Percentiles rank a stretch among this genome's conserved stretches.
Evolutionary conservation across 768 basidiomycete genomes (phyloP).

Genomic region (Termitomyces sp.): DNA sequence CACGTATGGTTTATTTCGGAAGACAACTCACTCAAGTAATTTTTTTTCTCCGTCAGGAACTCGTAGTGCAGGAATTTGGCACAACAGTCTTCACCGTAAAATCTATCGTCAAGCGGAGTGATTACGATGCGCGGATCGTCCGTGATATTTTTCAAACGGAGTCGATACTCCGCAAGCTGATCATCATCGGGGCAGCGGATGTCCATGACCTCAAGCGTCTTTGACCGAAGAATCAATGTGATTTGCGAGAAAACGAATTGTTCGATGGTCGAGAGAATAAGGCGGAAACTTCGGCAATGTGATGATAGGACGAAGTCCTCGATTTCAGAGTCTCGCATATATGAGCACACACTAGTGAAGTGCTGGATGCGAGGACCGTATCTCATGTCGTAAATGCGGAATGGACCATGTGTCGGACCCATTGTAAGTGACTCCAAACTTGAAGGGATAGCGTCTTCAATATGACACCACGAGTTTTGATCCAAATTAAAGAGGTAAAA

Average conservation of each 20-base stretch:
- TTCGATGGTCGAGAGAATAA: slow-evolving; percentile 10
- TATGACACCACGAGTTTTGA: slow-evolving; percentile 25
- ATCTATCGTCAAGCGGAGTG: background rate
- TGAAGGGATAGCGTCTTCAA: slow-evolving; percentile 28
- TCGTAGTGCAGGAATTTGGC: background rate
- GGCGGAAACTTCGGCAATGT: slow-evolving; percentile 23
- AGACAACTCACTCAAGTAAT: background rate
- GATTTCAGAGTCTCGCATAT: slow-evolving; percentile 33
- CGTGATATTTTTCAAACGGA: background rate
- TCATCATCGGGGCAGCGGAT: background rate
- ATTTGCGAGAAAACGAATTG: background rate
- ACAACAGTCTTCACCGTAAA: background rate
- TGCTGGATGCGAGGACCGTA: slow-evolving; percentile 19
- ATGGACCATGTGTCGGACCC: slow-evolving; percentile 32
- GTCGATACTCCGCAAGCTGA: background rate
- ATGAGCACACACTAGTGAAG: slow-evolving; percentile 31
- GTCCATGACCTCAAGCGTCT: slow-evolving; percentile 5
- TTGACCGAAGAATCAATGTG: background rate
- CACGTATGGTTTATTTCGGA: background rate
- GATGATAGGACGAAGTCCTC: slow-evolving; percentile 25
- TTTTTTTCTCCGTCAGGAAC: background rate
- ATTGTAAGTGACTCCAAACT: slow-evolving; percentile 26
- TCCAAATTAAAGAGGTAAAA: slow-evolving; percentile 28
- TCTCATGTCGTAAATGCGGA: slow-evolving; percentile 23
- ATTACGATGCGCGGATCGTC: slow-evolving; percentile 5